phyloP scores from a whole-genome alignment of 805 yeast species.

The Myxozyma geophila region DNA sequence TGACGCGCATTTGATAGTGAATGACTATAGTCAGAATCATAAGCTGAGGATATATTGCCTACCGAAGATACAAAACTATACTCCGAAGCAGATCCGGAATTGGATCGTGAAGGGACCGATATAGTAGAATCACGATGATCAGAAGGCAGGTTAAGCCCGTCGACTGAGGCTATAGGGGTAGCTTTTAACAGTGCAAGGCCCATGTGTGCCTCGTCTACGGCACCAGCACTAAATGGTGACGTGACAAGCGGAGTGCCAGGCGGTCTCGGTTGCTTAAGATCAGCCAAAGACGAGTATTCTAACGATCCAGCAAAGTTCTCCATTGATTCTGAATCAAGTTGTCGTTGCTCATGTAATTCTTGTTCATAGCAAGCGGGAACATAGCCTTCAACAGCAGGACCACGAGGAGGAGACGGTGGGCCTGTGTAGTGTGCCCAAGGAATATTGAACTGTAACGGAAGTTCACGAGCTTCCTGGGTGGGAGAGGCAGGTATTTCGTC shows the following conservation, averaged over 20 bases:
- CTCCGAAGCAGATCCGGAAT: conserved; percentile 2
- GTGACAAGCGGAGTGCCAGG: background rate
- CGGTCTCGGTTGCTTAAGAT: conserved; percentile 1
- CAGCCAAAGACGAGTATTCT: background rate
- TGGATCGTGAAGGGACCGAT: conserved; percentile 1
- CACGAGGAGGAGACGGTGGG: background rate
- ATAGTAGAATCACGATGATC: background rate
- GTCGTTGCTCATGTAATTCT: conserved; percentile 1
- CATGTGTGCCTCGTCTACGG: background rate
- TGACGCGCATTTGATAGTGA: background rate
- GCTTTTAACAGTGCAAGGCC: conserved; percentile 1
- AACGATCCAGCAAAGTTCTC: background rate
- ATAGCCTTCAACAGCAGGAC: conserved; percentile 6
- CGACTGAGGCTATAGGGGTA: background rate
- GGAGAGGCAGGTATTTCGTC: background rate
- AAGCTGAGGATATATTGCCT: background rate
- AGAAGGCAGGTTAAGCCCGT: background rate
- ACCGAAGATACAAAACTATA: conserved; percentile 4
- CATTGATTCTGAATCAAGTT: background rate
- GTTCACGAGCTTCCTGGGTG: background rate
- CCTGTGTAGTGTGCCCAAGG: background rate
- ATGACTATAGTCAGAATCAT: background rate
- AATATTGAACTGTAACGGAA: background rate
- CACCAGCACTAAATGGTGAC: background rate
- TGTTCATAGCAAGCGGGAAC: background rate